These are phyloP conservation scores for Leccinum rimulosum DNA, from an alignment of 768 basidiomycete genomes.

Conservation along the genomic window DNA sequence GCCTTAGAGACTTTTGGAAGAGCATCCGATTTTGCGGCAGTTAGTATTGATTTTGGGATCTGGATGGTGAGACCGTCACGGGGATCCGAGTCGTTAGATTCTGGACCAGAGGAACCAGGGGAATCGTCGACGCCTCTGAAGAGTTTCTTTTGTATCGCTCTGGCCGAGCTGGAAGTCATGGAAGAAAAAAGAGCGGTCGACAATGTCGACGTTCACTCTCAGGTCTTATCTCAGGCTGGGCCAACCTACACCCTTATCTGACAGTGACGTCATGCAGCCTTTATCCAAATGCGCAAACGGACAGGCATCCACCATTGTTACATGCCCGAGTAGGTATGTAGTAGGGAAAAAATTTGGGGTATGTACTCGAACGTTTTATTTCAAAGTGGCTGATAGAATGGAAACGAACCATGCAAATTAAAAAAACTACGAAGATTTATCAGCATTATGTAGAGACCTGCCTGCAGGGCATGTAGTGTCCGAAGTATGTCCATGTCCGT, in stretches of 20 bases:
- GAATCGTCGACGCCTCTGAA: constrained; percentile 47
- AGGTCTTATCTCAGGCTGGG: constrained; percentile 8
- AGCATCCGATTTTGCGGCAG: constrained; percentile 22
- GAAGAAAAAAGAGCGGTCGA: constrained; percentile 3
- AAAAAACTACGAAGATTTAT: constrained; percentile 5
- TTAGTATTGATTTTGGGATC: constrained; percentile 55
- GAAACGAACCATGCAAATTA: constrained; percentile 19
- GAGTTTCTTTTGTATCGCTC: constrained; percentile 71
- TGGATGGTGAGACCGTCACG: constrained; percentile 57
- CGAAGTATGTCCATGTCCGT: constrained; percentile 12
- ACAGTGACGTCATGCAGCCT: constrained; percentile 22
- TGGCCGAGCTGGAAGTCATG: constrained; percentile 48
- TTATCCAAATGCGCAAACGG: constrained; percentile 8
- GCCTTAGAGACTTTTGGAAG: constrained; percentile 49
- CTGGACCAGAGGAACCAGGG: constrained; percentile 16
- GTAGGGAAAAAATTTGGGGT: constrained; percentile 15
- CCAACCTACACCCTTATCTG: constrained; percentile 3
- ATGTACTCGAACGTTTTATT: constrained; percentile 21
- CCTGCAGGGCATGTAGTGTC: constrained; percentile 31
- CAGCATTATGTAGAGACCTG: constrained; percentile 24
- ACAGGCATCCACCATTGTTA: not conserved
- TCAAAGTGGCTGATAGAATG: constrained; percentile 9
- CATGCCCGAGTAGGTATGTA: not conserved
- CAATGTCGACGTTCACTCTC: not conserved
- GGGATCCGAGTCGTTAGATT: constrained; percentile 23